phyloP scores from a whole-genome alignment of 2,329 filamentous ascomycete species.

The Taxawa tesnikishii region DNA sequence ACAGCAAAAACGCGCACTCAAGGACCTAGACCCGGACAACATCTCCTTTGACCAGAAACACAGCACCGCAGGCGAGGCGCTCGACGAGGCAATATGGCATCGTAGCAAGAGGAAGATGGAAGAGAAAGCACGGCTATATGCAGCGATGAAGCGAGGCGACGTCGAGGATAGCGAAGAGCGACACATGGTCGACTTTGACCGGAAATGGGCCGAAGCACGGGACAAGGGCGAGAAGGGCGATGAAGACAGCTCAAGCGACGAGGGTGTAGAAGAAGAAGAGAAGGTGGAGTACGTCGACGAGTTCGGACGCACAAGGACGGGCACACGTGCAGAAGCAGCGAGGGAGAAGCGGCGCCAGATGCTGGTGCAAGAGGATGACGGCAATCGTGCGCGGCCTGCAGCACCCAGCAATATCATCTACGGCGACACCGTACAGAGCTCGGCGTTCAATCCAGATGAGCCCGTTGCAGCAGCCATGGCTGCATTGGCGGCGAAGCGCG shows the following conservation, averaged over 20 bases:
- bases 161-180: constrained; percentile 50
- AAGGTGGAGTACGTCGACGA: constrained; percentile 85
- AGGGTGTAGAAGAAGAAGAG: constrained; percentile 40
- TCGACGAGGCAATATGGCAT: constrained; percentile 46
- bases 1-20: constrained; percentile 50
- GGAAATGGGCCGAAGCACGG: constrained; percentile 60
- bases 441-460: constrained; percentile 70
- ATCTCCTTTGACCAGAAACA: constrained; percentile 51
- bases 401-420: constrained; percentile 64
- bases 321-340: constrained; percentile 57
- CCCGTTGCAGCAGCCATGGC: constrained; percentile 57
- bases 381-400: constrained; percentile 47
- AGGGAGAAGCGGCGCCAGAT: constrained; percentile 48
- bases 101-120: constrained; percentile 73
- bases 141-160: constrained; percentile 82
- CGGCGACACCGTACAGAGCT: constrained; percentile 71
- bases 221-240: constrained; percentile 26
- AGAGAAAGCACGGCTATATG: constrained; percentile 79
- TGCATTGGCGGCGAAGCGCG: constrained; percentile 62
- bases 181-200: constrained; percentile 79
- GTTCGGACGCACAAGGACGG: constrained; percentile 70
- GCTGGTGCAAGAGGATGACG: constrained; percentile 42
- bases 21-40: constrained; percentile 42
- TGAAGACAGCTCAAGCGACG: constrained; percentile 23
- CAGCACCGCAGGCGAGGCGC: constrained; percentile 46